These are phyloP conservation scores for Pleurotus sapidus DNA, from an alignment of 768 basidiomycete species.

Conservation along the genomic window DNA sequence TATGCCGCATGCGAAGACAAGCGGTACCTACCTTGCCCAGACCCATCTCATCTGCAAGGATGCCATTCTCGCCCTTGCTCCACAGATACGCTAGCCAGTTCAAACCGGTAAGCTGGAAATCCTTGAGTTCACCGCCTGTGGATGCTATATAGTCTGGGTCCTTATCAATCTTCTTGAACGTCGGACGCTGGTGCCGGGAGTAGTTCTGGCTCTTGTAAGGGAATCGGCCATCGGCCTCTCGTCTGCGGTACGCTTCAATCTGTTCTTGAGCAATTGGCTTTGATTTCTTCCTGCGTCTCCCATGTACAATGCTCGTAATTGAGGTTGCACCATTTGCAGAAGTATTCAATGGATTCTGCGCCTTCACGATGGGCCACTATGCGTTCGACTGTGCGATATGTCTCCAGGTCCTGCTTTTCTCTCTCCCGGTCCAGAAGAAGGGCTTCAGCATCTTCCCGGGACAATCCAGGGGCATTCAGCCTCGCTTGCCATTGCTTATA, in stretches of 20 bases:
- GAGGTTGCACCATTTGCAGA: conserved; percentile 95
- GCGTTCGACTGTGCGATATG: conserved; percentile 88
- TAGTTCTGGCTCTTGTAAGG: conserved; percentile 83
- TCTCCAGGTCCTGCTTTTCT: conserved; percentile 87
- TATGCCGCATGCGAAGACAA: conserved; percentile 6
- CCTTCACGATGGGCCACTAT: conserved; percentile 77
- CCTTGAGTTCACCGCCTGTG: conserved; percentile 88
- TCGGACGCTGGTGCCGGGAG: conserved; percentile 63
- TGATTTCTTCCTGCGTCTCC: conserved; percentile 83
- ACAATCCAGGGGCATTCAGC: conserved; percentile 60
- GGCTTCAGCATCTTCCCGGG: conserved; percentile 86
- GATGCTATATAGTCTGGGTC: conserved; percentile 82
- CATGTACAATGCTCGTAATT: conserved; percentile 96
- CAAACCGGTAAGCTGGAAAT: conserved; percentile 96
- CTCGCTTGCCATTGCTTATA: conserved; percentile 74
- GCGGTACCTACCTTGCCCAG: conserved; percentile 76
- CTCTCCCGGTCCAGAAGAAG: conserved; percentile 89
- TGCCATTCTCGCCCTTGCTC: conserved; percentile 94
- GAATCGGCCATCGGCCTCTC: conserved; percentile 77
- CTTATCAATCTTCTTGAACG: conserved; percentile 78
- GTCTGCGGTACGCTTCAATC: conserved; percentile 74
- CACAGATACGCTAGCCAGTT: conserved; percentile 99
- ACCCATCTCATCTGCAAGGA: conserved; percentile 99
- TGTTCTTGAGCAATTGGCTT: conserved; percentile 72
- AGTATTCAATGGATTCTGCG: conserved; percentile 71